A percentile compares a stretch with the other conserved stretches of the same genome.
Conservation (phyloP, 441 rosid genomes). For the Gossypium trilobum region DNA sequence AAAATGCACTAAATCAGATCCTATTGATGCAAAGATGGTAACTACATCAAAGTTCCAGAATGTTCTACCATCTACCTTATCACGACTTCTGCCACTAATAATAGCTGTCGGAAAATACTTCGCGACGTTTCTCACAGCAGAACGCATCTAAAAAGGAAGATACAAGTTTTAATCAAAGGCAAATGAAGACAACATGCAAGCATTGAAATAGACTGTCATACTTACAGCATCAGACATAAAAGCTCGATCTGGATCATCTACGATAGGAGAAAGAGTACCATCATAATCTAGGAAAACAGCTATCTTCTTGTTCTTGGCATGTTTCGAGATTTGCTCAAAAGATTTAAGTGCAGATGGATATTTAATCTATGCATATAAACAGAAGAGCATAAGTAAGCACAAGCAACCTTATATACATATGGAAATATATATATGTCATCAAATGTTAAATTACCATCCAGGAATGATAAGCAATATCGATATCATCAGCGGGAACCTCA, state of each 20-base stretch:
- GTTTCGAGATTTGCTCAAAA: conserved; percentile 47
- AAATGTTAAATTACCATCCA: conserved; percentile 53
- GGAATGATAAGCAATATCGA: conserved; percentile 44
- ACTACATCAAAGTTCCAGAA: neutral
- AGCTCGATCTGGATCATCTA: conserved; percentile 87
- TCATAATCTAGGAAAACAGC: conserved; percentile 84
- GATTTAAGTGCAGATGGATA: conserved; percentile 75
- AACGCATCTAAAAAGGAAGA: conserved; percentile 62
- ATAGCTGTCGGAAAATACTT: conserved; percentile 80
- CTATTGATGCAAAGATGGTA: neutral
- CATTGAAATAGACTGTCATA: neutral
- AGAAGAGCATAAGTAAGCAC: neutral
- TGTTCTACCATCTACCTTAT: conserved; percentile 41
- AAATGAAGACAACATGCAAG: neutral
- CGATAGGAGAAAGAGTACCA: conserved; percentile 91
- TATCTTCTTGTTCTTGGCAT: conserved; percentile 61
- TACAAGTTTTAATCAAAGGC: neutral
- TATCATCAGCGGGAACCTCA: conserved; percentile 47
- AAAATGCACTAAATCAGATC: conserved; percentile 13
- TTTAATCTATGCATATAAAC: conserved; percentile 48
- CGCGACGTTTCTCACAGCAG: conserved; percentile 67
- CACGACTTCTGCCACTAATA: conserved; percentile 91
- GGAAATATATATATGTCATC: neutral
- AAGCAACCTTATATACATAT: neutral
- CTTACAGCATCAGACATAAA: conserved; percentile 71